A percentile compares a stretch with the other conserved stretches of the same genome.
Evolutionary conservation across 495 filamentous ascomycete species (phyloP).

Genomic region (Podospora appendiculata): DNA sequence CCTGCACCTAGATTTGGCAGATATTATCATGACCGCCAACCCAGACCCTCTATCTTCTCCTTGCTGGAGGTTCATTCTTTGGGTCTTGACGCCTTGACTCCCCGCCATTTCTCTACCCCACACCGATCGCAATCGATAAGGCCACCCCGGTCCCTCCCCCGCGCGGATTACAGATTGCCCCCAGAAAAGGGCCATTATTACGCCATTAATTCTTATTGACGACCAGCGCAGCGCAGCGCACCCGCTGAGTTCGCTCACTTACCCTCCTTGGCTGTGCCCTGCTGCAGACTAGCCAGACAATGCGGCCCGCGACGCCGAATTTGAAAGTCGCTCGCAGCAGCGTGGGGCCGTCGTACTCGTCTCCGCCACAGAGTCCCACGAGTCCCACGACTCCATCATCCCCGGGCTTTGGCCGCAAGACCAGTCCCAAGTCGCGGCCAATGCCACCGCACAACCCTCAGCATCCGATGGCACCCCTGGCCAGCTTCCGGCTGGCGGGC

Average conservation of each 20-base stretch:
- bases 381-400: conserved; percentile 17
- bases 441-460: conserved; percentile 19
- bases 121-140: conserved; percentile 13
- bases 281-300: conserved; percentile 17
- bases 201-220: neutral
- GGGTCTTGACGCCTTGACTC: conserved; percentile 40
- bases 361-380: conserved; percentile 46
- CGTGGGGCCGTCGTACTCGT: conserved; percentile 35
- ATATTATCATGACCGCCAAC: conserved; percentile 51
- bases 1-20: conserved; percentile 21
- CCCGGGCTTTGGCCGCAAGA: conserved; percentile 31
- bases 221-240: neutral
- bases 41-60: conserved; percentile 44
- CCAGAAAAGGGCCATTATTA: neutral
- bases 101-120: conserved; percentile 23
- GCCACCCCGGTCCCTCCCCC: neutral
- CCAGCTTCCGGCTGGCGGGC: conserved; percentile 31
- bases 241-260: neutral
- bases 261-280: neutral
- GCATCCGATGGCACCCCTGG: conserved; percentile 24
- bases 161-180: neutral
- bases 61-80: conserved; percentile 46
- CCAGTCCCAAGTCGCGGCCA: conserved; percentile 15
- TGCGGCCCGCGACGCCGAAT: conserved; percentile 43
- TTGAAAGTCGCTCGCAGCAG: conserved; percentile 36